These are phyloP conservation scores for Scleroderma citrinum DNA, from an alignment of 768 basidiomycete genomes.

Conservation along the genomic window DNA sequence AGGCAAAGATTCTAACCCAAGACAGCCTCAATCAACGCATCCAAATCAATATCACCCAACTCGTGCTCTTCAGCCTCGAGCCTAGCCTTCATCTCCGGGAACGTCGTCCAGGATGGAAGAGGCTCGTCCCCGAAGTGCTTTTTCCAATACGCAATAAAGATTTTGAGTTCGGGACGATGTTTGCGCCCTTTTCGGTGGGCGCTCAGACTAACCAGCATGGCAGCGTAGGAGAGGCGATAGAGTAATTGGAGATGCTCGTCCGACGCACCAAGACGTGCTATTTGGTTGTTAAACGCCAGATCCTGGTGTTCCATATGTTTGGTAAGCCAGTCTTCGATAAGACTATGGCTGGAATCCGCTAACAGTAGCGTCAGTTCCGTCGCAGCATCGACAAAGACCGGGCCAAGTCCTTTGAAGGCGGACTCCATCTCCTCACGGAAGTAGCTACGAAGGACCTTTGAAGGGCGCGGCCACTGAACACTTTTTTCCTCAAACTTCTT, in stretches of 20 bases:
- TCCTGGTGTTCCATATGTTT: slow-evolving; percentile 1
- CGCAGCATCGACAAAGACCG: background rate
- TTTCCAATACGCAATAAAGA: background rate
- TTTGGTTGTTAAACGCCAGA: background rate
- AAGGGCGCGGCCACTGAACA: background rate
- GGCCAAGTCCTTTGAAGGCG: background rate
- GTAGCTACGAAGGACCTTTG: background rate
- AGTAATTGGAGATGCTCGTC: background rate
- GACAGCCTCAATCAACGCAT: slow-evolving; percentile 1
- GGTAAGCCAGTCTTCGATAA: slow-evolving; percentile 1
- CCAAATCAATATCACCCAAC: background rate
- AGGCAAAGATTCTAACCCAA: background rate
- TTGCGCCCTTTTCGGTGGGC: background rate
- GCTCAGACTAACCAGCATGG: slow-evolving; percentile 3
- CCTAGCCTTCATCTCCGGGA: background rate
- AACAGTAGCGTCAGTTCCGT: background rate
- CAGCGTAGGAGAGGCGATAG: background rate
- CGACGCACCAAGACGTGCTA: background rate
- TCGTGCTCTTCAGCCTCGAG: background rate
- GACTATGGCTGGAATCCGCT: background rate
- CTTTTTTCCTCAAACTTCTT: background rate
- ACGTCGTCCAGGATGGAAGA: background rate
- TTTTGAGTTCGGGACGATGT: background rate
- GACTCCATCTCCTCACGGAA: background rate
- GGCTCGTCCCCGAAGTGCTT: background rate